Evolutionary conservation across 2,329 filamentous ascomycete genomes (phyloP), one percentile per base, ranked within the genome.

Genomic region (Botrytis byssoidea): DNA sequence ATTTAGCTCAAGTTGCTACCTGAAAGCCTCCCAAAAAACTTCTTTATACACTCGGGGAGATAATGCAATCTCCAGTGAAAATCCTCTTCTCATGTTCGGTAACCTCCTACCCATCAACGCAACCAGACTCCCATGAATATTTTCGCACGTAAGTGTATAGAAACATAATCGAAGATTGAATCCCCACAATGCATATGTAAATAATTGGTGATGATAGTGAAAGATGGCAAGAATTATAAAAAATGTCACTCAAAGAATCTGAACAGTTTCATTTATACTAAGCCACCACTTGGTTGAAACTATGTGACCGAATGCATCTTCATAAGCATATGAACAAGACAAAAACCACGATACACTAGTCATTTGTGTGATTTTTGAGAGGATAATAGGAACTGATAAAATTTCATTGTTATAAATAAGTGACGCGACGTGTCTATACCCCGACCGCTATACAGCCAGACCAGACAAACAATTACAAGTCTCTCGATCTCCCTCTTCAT

Each of bases 401-500:
- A 63, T 70, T 61, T 46, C 29, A 70, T 63, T 70, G 68, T 29
- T 70, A 61, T 44, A n/a, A 61, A 46, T 60, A 70, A 63, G n/a
- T 70, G 55, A 44, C 68, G 46, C 40, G 5, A 14, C 35, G 8
- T 63, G 46, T 69, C 64, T 60, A 40, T 72, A 69, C 63, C 69
- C 71, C 18, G 44, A 51, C 71, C 64, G 69, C 35, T 57, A 72
- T 46, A 32, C 29, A 69, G 71, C 71, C 51, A 69, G 71, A 64
- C 40, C 42, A 72, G 44, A 68, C 44, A 72, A 68, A 68, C 59
- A 51, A 72, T 46, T 72, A 69, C 71, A 72, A 18, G 48, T 48
- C 51, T 32, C 44, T 72, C 51, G 18, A 72, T 59, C 61, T 46
- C 40, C 48, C 46, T 60, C 63, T 61, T 72, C 71, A 29, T 61